A percentile compares a stretch with the other conserved stretches of the same genome.
Evolutionary conservation across 2,329 filamentous ascomycete genomes (phyloP).

Genomic region (Claviceps humidiphila): DNA sequence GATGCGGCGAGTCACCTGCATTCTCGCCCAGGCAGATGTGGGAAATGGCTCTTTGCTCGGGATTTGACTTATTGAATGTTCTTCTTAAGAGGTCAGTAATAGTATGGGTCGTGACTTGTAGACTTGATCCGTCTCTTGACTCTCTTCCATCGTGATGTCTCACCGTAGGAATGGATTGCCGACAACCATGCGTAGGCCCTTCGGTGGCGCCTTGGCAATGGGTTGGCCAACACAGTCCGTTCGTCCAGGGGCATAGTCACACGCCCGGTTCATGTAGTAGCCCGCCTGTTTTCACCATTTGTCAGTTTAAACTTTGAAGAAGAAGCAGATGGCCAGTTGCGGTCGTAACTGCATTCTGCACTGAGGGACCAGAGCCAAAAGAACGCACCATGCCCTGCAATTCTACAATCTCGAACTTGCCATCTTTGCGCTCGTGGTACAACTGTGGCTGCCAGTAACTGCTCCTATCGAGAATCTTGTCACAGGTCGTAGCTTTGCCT

Average conservation of each 20-base stretch:
- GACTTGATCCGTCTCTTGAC: too few relatives aligned
- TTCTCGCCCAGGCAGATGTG: conserved; percentile 39
- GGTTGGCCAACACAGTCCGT: conserved; percentile 10
- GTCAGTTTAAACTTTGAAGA: too few relatives aligned
- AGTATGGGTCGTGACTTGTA: not conserved
- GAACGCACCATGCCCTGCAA: conserved; percentile 17
- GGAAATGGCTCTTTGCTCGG: conserved; percentile 37
- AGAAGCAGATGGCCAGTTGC: too few relatives aligned
- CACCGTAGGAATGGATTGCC: conserved; percentile 38
- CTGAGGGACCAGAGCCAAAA: not conserved
- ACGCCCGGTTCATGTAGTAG: conserved; percentile 16
- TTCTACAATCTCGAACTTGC: conserved; percentile 33
- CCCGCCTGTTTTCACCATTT: conserved; percentile 8
- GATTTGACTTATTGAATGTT: conserved; percentile 29
- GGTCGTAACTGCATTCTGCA: too few relatives aligned
- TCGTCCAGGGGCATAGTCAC: conserved; percentile 14
- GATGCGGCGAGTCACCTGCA: conserved; percentile 29
- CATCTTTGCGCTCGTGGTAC: conserved; percentile 36
- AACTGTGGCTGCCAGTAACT: conserved; percentile 58
- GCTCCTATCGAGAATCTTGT: conserved; percentile 45
- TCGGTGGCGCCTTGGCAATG: conserved; percentile 42
- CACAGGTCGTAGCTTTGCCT: conserved; percentile 52
- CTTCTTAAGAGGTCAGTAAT: conserved; percentile 6
- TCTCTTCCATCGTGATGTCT: not conserved
- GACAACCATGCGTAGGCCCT: conserved; percentile 52